These are phyloP conservation scores for Calonectria ilicicola DNA, from an alignment of 2,329 filamentous ascomycete species.

Conservation along the genomic window DNA sequence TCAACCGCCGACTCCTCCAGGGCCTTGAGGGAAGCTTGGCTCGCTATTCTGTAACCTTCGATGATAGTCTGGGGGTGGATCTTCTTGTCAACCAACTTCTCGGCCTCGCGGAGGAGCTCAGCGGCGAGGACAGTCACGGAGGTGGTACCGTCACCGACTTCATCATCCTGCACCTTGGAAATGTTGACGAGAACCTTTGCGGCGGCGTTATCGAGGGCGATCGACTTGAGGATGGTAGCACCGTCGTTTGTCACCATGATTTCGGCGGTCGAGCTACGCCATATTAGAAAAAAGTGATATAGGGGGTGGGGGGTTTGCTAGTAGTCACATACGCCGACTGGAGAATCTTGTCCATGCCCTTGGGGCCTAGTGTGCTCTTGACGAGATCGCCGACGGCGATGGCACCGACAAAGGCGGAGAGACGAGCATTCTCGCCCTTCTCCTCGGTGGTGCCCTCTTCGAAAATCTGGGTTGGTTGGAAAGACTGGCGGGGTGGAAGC, in stretches of 20 bases:
- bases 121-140: slow-evolving; percentile 97
- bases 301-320: slow-evolving; percentile 23
- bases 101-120: slow-evolving; percentile 93
- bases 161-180: slow-evolving; percentile 98
- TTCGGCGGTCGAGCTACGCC: slow-evolving; percentile 85
- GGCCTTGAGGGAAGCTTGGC: slow-evolving; percentile 85
- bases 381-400: slow-evolving; percentile 98
- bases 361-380: slow-evolving; percentile 96
- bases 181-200: slow-evolving; percentile 99
- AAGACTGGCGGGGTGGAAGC: slow-evolving; percentile 59
- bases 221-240: slow-evolving; percentile 97
- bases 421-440: slow-evolving; percentile 98
- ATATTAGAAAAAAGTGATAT: slow-evolving; percentile 30
- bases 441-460: slow-evolving; percentile 96
- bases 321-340: slow-evolving; percentile 82
- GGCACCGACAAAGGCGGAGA: slow-evolving; percentile 97
- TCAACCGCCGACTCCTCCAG: slow-evolving; percentile 88
- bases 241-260: slow-evolving; percentile 99
- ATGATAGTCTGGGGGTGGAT: slow-evolving; percentile 99
- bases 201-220: slow-evolving; percentile 97
- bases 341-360: slow-evolving; percentile 99
- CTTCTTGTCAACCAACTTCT: slow-evolving; percentile 97
- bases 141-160: slow-evolving; percentile 97
- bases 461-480: slow-evolving; percentile 97
- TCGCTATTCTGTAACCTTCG: slow-evolving; percentile 98